These are phyloP conservation scores for Odontarrhena argentea DNA, from an alignment of 345 rosid species.

Conservation along the genomic window DNA sequence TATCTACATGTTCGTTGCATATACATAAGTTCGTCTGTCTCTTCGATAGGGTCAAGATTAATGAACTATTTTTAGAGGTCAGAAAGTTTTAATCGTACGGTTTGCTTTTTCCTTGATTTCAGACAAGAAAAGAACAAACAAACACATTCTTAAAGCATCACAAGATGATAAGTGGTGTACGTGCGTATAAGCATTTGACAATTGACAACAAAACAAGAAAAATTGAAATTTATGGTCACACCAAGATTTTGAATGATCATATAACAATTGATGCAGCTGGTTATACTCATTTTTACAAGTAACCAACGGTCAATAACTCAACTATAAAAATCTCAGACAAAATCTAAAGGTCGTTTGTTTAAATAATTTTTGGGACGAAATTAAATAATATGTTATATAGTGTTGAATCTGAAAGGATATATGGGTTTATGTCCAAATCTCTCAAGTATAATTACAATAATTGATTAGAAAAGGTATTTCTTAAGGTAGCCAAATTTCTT, in stretches of 20 bases:
- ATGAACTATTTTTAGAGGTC: constrained; percentile 23
- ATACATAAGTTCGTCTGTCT: constrained; percentile 16
- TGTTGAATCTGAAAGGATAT: no score
- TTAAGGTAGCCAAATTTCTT: no score
- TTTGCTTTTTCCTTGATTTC: constrained; percentile 24
- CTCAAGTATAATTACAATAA: no score
- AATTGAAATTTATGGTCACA: background rate
- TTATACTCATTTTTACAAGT: no score
- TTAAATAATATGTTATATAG: no score
- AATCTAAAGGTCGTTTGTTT: no score
- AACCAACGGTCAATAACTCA: no score
- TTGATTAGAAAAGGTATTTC: no score
- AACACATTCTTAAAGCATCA: background rate
- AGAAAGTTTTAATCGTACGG: constrained; percentile 19
- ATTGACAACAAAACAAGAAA: background rate
- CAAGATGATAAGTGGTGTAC: constrained; percentile 9
- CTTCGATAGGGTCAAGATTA: constrained; percentile 30
- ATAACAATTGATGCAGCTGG: background rate
- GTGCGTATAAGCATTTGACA: background rate
- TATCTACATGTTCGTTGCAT: constrained; percentile 28
- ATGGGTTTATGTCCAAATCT: no score
- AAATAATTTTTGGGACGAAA: no score
- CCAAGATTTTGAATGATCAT: background rate
- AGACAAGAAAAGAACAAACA: constrained; percentile 21
- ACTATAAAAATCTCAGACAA: no score